Percentiles rank a stretch among this genome's conserved stretches.
phyloP scores from a whole-genome alignment of 2,329 filamentous ascomycete genomes.

The Achaetomium macrosporum region DNA sequence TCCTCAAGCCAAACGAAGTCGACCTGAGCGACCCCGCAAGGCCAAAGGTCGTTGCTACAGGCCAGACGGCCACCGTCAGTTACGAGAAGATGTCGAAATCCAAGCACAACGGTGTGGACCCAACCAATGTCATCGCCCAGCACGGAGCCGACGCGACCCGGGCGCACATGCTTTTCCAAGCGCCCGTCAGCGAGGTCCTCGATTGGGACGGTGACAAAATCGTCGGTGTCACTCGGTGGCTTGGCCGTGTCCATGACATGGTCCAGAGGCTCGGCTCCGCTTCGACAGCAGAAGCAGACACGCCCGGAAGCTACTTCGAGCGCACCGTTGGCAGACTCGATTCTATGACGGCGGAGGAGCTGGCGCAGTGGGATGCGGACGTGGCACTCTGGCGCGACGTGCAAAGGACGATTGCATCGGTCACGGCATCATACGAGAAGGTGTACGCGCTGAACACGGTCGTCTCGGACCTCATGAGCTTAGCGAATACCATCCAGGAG shows the following conservation, averaged over 20 bases:
- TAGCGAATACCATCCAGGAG: slow-evolving; percentile 64
- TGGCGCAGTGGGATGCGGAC: slow-evolving; percentile 42
- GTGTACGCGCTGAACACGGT: slow-evolving; percentile 78
- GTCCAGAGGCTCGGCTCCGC: slow-evolving; percentile 32
- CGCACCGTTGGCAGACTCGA: slow-evolving; percentile 26
- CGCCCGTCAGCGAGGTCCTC: slow-evolving; percentile 74
- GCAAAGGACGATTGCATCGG: slow-evolving; percentile 60
- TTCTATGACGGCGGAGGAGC: slow-evolving; percentile 30
- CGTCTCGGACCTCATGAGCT: slow-evolving; percentile 73
- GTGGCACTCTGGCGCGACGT: slow-evolving; percentile 56
- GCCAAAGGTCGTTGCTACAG: slow-evolving; percentile 58
- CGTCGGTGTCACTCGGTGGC: slow-evolving; percentile 73
- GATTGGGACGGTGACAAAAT: slow-evolving; percentile 87
- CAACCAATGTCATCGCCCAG: slow-evolving; percentile 61
- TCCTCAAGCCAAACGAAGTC: slow-evolving; percentile 71
- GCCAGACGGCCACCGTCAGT: slow-evolving; percentile 52
- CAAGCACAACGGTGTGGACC: slow-evolving; percentile 87
- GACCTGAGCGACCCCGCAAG: slow-evolving; percentile 51
- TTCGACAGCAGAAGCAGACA: not conserved
- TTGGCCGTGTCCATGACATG: slow-evolving; percentile 60
- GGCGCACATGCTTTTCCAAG: slow-evolving; percentile 84
- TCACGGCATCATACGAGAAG: slow-evolving; percentile 62
- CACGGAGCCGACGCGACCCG: slow-evolving; percentile 80
- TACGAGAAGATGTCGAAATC: slow-evolving; percentile 96
- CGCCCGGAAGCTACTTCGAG: slow-evolving; percentile 35